A percentile compares a stretch with the other conserved stretches of the same genome.
Conservation (phyloP, 257 asterid species). For the Solanum sejunctum region DNA sequence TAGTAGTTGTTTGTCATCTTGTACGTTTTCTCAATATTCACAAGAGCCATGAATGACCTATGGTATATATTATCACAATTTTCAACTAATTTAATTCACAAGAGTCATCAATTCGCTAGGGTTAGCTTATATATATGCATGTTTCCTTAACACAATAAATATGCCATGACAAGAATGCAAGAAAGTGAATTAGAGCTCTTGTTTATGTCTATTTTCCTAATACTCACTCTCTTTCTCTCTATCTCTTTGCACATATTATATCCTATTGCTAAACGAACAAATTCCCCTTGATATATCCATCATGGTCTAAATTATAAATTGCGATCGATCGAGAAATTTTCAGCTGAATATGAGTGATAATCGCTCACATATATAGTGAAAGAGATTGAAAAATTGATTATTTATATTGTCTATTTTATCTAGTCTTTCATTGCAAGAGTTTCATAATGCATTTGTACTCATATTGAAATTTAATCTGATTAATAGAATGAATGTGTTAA, state of each 20-base stretch:
- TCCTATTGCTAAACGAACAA: background rate
- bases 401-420: background rate
- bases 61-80: too few species aligned
- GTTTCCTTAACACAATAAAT: background rate
- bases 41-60: background rate
- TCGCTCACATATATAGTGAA: background rate
- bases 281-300: background rate
- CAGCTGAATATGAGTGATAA: background rate
- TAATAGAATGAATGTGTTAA: background rate
- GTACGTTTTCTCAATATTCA: background rate
- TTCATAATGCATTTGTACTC: background rate
- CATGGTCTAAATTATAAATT: background rate
- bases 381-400: background rate
- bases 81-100: too few species aligned
- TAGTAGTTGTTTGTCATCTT: background rate
- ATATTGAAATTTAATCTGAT: background rate
- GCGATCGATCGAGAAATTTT: background rate
- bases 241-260: background rate
- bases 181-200: slow-evolving; percentile 15
- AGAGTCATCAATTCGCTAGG: background rate
- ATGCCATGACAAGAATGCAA: background rate
- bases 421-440: background rate
- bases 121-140: background rate
- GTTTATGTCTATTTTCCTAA: slow-evolving; percentile 2
- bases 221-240: background rate